phyloP scores from a whole-genome alignment of 2,329 filamentous ascomycete genomes.

The Onygenales sp. region DNA sequence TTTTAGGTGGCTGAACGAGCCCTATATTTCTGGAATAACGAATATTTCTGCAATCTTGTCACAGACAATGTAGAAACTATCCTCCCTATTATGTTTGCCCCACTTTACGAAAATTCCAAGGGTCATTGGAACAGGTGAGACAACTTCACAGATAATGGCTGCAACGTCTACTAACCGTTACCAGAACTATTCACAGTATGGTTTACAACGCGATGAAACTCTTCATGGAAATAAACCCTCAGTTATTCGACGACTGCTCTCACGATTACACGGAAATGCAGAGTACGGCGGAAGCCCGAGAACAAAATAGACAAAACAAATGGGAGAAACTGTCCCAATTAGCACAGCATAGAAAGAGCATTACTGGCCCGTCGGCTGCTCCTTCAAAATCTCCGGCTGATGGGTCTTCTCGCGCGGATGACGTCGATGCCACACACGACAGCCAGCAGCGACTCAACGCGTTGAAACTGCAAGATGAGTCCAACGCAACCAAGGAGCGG shows the following conservation, averaged over 20 bases:
- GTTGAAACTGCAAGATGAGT: slow-evolving; percentile 76
- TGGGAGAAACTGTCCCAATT: slow-evolving; percentile 82
- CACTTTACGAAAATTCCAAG: slow-evolving; percentile 97
- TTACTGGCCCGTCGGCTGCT: slow-evolving; percentile 20
- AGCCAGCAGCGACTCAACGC: slow-evolving; percentile 82
- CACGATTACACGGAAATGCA: slow-evolving; percentile 97
- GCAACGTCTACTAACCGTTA: slow-evolving; percentile 5
- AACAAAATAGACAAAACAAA: slow-evolving; percentile 71
- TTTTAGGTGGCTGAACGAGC: slow-evolving; percentile 78
- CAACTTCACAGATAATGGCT: neutral
- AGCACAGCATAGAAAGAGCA: slow-evolving; percentile 59
- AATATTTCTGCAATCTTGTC: slow-evolving; percentile 98
- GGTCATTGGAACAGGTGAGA: slow-evolving; percentile 95
- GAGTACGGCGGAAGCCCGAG: slow-evolving; percentile 77
- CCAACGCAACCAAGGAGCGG: slow-evolving; percentile 43
- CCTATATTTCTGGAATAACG: slow-evolving; percentile 99
- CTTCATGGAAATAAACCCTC: slow-evolving; percentile 99
- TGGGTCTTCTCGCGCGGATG: slow-evolving; percentile 48
- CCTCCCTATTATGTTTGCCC: slow-evolving; percentile 97
- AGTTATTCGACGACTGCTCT: slow-evolving; percentile 96
- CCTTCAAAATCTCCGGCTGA: slow-evolving; percentile 32
- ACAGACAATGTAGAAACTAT: slow-evolving; percentile 99
- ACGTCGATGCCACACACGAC: slow-evolving; percentile 72
- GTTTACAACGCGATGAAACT: slow-evolving; percentile 99
- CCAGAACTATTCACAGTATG: slow-evolving; percentile 96